Percentiles rank a stretch among this genome's conserved stretches.
Evolutionary conservation across 73 alveolate genomes (phyloP).

Genomic region (Diophrys sp.): DNA sequence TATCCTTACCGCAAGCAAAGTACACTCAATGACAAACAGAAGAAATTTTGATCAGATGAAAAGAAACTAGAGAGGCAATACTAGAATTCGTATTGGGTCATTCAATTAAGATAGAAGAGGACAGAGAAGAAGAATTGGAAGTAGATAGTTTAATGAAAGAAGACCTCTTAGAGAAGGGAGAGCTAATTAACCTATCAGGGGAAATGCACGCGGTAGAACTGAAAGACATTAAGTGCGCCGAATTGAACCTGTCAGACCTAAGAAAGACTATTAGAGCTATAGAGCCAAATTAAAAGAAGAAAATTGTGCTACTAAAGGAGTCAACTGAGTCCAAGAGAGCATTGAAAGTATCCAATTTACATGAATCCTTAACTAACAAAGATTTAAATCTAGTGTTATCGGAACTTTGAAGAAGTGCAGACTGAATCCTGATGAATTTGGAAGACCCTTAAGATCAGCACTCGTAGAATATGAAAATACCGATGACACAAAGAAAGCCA

Average conservation of each 20-base stretch:
- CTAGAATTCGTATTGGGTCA: neutral
- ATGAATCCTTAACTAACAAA: conserved; percentile 4
- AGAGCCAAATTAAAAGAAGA: conserved; percentile 11
- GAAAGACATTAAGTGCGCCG: too few species aligned
- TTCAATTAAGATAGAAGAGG: neutral
- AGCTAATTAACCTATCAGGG: neutral
- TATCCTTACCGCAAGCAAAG: too few species aligned
- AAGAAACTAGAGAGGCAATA: neutral
- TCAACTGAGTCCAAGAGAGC: neutral
- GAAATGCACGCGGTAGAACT: neutral
- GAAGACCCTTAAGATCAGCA: conserved; percentile 28
- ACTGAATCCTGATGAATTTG: conserved; percentile 13
- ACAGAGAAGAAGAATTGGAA: too few species aligned
- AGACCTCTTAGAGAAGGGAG: neutral
- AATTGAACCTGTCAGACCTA: too few species aligned
- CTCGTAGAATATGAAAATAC: conserved; percentile 20
- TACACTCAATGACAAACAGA: too few species aligned
- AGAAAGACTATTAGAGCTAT: neutral
- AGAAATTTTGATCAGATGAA: neutral
- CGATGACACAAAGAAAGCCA: conserved; percentile 18
- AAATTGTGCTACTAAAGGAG: neutral
- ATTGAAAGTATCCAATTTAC: conserved; percentile 10
- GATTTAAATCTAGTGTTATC: conserved; percentile 20
- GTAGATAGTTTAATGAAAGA: too few species aligned
- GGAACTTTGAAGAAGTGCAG: conserved; percentile 24